A percentile compares a stretch with the other conserved stretches of the same genome.
These are phyloP conservation scores for Aspergillus wentii DNA, from an alignment of 495 filamentous ascomycete genomes.

Conservation along the genomic window DNA sequence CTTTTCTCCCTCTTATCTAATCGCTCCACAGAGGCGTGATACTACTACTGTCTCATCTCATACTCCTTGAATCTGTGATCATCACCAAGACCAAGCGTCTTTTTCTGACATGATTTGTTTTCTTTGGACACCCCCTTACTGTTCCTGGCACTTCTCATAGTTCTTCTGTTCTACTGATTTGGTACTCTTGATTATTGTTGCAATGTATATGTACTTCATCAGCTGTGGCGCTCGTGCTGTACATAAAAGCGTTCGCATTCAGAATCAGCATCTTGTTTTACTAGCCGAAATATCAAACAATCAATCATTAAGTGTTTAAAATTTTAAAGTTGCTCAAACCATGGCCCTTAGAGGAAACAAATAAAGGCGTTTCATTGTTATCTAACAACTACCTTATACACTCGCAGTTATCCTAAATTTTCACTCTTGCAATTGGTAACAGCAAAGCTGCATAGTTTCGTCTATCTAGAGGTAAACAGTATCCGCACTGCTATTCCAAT, in stretches of 20 bases:
- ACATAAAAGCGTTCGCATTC: conserved; percentile 25
- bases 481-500: too few species aligned
- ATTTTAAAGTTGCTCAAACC: too few species aligned
- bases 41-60: conserved; percentile 4
- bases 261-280: conserved; percentile 12
- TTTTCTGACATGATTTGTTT: conserved; percentile 13
- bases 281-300: conserved; percentile 3
- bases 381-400: too few species aligned
- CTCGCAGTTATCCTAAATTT: too few species aligned
- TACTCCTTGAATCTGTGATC: conserved; percentile 1
- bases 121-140: conserved; percentile 19
- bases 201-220: conserved; percentile 30
- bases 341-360: too few species aligned
- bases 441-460: too few species aligned
- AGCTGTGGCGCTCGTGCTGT: conserved; percentile 28
- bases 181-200: conserved; percentile 13
- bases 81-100: conserved; percentile 4
- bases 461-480: too few species aligned
- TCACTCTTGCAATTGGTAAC: too few species aligned
- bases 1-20: conserved; percentile 11
- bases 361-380: not conserved
- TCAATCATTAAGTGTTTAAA: not conserved
- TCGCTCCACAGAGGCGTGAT: conserved; percentile 16
- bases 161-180: conserved; percentile 11
- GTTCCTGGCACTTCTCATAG: conserved; percentile 18